These are phyloP conservation scores for Fusarium cicatricum DNA, from an alignment of 2,329 filamentous ascomycete species.

Conservation along the genomic window DNA sequence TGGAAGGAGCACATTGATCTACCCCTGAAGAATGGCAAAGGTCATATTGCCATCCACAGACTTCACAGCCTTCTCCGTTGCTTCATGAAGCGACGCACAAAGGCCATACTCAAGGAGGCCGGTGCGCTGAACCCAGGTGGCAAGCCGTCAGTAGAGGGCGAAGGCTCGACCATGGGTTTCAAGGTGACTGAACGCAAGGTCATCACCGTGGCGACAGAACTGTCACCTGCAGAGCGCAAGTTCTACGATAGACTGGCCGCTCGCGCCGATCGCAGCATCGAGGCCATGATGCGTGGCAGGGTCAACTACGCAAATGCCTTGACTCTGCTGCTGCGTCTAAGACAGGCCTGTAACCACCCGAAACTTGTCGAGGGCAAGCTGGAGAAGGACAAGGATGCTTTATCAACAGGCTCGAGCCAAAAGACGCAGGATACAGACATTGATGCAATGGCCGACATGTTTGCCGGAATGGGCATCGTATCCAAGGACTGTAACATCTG, in stretches of 20 bases:
- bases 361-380: constrained; percentile 86
- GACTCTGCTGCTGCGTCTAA: constrained; percentile 86
- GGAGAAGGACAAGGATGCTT: constrained; percentile 85
- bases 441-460: constrained; percentile 84
- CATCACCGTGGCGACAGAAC: constrained; percentile 78
- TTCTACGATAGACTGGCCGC: constrained; percentile 88
- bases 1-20: constrained; percentile 93
- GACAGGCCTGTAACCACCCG: constrained; percentile 95
- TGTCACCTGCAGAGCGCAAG: constrained; percentile 79
- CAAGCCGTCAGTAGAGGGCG: constrained; percentile 63
- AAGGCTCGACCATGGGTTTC: constrained; percentile 71
- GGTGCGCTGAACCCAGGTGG: constrained; percentile 81
- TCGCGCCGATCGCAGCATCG: constrained; percentile 85
- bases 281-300: constrained; percentile 86
- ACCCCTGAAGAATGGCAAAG: constrained; percentile 89
- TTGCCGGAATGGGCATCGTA: constrained; percentile 83
- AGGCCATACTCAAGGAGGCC: constrained; percentile 92
- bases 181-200: constrained; percentile 93
- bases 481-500: constrained; percentile 86
- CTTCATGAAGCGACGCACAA: constrained; percentile 99
- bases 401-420: constrained; percentile 69
- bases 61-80: constrained; percentile 86
- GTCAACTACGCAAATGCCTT: constrained; percentile 94
- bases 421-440: constrained; percentile 69
- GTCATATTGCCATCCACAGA: constrained; percentile 86